Conservation (phyloP, 1,139 yeast genomes). For the Pichia cactophila region DNA sequence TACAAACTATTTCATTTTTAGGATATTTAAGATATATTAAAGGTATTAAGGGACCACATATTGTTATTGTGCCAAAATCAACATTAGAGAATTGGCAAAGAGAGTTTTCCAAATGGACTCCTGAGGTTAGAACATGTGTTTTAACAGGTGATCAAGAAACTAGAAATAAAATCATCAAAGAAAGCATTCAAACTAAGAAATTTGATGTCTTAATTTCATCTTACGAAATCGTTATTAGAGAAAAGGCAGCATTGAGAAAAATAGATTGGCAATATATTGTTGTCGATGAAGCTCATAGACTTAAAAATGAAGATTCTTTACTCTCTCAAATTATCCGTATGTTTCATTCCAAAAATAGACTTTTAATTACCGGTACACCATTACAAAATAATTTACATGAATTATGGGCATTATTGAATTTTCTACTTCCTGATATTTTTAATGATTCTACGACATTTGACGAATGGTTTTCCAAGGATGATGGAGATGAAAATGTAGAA, state of each 20-base stretch:
- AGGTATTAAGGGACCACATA: conserved; percentile 61
- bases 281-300: conserved; percentile 78
- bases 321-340: conserved; percentile 68
- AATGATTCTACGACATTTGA: conserved; percentile 69
- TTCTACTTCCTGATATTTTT: conserved; percentile 69
- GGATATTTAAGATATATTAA: conserved; percentile 62
- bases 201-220: conserved; percentile 71
- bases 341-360: conserved; percentile 62
- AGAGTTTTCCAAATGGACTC: conserved; percentile 74
- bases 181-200: conserved; percentile 48
- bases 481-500: conserved; percentile 18
- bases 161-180: conserved; percentile 45
- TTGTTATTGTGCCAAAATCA: conserved; percentile 71
- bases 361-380: conserved; percentile 76
- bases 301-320: conserved; percentile 69
- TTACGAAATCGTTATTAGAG: conserved; percentile 71
- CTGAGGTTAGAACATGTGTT: conserved; percentile 60
- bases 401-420: conserved; percentile 72
- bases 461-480: conserved; percentile 46
- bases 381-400: conserved; percentile 73
- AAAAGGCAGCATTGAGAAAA: conserved; percentile 55
- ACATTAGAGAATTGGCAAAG: conserved; percentile 76
- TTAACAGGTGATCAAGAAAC: conserved; percentile 69
- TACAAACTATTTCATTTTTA: conserved; percentile 82
- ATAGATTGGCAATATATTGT: conserved; percentile 69